Evolutionary conservation across 495 filamentous ascomycete species (phyloP), one percentile per base, ranked within the genome.

Genomic region (Neurospora sp.): DNA sequence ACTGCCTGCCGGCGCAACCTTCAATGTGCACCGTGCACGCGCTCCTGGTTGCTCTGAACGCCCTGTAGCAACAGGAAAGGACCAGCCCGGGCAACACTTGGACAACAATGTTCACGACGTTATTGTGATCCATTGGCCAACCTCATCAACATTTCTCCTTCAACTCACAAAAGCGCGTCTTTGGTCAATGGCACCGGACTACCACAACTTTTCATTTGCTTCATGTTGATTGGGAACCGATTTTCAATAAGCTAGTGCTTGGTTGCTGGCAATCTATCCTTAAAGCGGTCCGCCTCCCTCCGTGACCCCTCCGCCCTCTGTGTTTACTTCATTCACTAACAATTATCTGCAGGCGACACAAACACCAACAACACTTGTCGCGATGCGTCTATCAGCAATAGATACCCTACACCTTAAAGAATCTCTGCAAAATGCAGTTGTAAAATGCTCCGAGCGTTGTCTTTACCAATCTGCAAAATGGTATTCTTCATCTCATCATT

Each of bases 381-480:
- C 48, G 48, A 81, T 81, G 79, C 73, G 73, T 12, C 83, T 89
- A 59, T 85, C 81, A 37, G 80, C 85, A 46, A 78, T 81, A 72
- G 87, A 89, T 39, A 80, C 82, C 42, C 75, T 84, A 31, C 85
- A 86, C 71, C 81, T 89, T 41, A 78, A 89, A 79, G 87, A 85
- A 35, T 86, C 90, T 10, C 86, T 98, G 59, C 92, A 97, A 79
- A 90, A 92, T 73, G 93, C 95, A 31, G 90, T 93, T 0, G 86
- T 97, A 2, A 93, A 94, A 78, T 98, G 94, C 85, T 96, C 93
- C 1, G 96, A 99, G 76, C 86, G 96, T 79, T 97, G 96, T 84
- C 88, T 99, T 4, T 98, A 97, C 81, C 94, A 98, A 76, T 94
- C 94, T 18, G 90, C 96, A 16, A 99, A 98, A 90, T 98, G 96